Conservation (phyloP, 805 yeast genomes). For the Scheffersomyces stipitis region DNA sequence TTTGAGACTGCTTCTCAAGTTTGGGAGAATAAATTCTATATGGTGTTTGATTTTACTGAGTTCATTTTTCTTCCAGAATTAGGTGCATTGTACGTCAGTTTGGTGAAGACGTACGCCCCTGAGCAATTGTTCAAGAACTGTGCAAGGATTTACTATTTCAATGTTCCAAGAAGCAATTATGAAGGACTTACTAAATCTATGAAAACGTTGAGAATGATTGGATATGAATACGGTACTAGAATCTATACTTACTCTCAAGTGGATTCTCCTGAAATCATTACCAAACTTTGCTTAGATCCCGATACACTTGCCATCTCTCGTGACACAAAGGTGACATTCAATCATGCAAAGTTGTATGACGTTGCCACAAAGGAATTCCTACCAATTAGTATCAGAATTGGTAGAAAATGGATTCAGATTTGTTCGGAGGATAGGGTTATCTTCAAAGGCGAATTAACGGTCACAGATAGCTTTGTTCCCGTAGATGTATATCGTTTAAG, state of each 20-base stretch:
- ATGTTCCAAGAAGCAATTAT: constrained; percentile 35
- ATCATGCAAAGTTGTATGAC: constrained; percentile 46
- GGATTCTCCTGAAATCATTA: constrained; percentile 33
- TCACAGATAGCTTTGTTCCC: constrained; percentile 30
- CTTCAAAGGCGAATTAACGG: constrained; percentile 18
- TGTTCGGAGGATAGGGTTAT: constrained; percentile 23
- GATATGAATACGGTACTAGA: constrained; percentile 13
- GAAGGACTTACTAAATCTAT: constrained; percentile 18
- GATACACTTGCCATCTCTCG: constrained; percentile 31
- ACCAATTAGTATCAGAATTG: constrained; percentile 66
- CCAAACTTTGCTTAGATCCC: constrained; percentile 35
- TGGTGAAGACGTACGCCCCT: constrained; percentile 50
- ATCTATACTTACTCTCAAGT: constrained; percentile 34
- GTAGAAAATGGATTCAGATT: constrained; percentile 64
- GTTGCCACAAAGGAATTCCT: constrained; percentile 47
- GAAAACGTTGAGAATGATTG: constrained; percentile 19
- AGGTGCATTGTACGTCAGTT: constrained; percentile 27
- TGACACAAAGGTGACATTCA: constrained; percentile 38
- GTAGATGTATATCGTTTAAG: constrained; percentile 33
- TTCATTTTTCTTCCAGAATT: constrained; percentile 34
- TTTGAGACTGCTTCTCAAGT: constrained; percentile 67
- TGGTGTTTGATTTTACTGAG: constrained; percentile 71
- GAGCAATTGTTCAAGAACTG: constrained; percentile 53
- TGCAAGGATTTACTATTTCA: constrained; percentile 50
- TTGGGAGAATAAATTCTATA: constrained; percentile 65